Conservation (phyloP, 164 flowering plant species). For the Berberis thunbergii region DNA sequence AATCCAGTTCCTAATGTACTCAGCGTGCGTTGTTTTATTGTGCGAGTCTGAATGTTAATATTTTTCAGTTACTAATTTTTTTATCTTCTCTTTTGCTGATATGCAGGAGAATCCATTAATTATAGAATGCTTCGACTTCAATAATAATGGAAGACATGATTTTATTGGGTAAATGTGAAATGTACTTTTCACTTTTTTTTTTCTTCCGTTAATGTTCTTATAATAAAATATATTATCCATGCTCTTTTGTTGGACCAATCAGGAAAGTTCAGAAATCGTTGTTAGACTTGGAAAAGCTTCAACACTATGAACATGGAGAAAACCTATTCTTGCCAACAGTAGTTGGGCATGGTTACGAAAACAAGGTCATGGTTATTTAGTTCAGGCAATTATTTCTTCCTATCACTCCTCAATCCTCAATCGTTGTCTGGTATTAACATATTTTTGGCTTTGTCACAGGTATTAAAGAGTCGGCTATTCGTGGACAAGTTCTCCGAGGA, state of each 20-base stretch:
- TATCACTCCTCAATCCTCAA: not conserved
- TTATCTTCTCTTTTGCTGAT: not conserved
- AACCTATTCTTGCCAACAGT: slow-evolving; percentile 41
- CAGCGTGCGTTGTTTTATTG: not conserved
- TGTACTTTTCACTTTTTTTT: not conserved
- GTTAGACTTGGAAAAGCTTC: slow-evolving; percentile 57
- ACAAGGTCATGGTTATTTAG: slow-evolving; percentile 20
- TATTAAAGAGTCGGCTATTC: slow-evolving; percentile 48
- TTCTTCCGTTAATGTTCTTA: not conserved
- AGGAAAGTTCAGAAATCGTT: slow-evolving; percentile 66
- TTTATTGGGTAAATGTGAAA: slow-evolving; percentile 56
- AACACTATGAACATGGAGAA: slow-evolving; percentile 39
- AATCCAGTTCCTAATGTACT: not conserved
- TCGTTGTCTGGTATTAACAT: not conserved
- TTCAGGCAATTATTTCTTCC: not conserved
- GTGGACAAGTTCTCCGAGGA: slow-evolving; percentile 1
- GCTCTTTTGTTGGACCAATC: slow-evolving; percentile 10
- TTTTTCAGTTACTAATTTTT: not conserved
- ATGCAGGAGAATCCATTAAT: slow-evolving; percentile 74
- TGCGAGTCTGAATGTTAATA: not conserved
- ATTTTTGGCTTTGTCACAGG: slow-evolving; percentile 21
- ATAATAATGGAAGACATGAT: slow-evolving; percentile 63
- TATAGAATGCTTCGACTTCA: slow-evolving; percentile 89
- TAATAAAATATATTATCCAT: not conserved
- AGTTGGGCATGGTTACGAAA: slow-evolving; percentile 36